Conservation (phyloP, 1,284 basidiomycete species). For the Boletus calvinii region DNA sequence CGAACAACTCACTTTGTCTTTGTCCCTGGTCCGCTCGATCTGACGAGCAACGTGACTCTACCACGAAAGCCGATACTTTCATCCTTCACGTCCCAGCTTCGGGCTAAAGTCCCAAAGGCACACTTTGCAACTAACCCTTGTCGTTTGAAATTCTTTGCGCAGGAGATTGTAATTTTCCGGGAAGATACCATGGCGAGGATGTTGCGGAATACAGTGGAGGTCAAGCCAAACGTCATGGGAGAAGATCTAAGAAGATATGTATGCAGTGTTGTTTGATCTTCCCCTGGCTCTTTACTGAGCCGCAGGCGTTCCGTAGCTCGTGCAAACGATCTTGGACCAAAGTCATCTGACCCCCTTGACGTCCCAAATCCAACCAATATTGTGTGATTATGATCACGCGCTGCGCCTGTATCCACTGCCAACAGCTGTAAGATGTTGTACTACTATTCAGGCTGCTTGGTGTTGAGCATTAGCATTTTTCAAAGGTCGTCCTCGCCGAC, state of each 20-base stretch:
- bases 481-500: constrained; percentile 91
- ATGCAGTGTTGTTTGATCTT: constrained; percentile 31
- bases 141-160: constrained; percentile 92
- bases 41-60: constrained; percentile 73
- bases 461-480: constrained; percentile 9
- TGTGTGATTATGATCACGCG: constrained; percentile 92
- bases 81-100: constrained; percentile 68
- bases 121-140: constrained; percentile 92
- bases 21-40: constrained; percentile 91
- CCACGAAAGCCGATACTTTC: constrained; percentile 81
- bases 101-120: constrained; percentile 70
- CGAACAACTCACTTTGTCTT: constrained; percentile 87
- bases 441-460: neutral
- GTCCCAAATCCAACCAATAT: constrained; percentile 79
- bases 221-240: constrained; percentile 73
- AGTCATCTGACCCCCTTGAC: constrained; percentile 88
- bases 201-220: constrained; percentile 86
- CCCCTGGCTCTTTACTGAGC: constrained; percentile 8
- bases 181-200: constrained; percentile 95
- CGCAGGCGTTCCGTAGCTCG: constrained; percentile 59
- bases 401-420: constrained; percentile 94
- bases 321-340: constrained; percentile 92
- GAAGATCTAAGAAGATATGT: constrained; percentile 88
- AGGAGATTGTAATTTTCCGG: constrained; percentile 93
- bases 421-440: constrained; percentile 61